Percentiles rank a stretch among this genome's conserved stretches.
These are phyloP conservation scores for Puccinia hordei DNA, from an alignment of 1,284 basidiomycete species.

Conservation along the genomic window DNA sequence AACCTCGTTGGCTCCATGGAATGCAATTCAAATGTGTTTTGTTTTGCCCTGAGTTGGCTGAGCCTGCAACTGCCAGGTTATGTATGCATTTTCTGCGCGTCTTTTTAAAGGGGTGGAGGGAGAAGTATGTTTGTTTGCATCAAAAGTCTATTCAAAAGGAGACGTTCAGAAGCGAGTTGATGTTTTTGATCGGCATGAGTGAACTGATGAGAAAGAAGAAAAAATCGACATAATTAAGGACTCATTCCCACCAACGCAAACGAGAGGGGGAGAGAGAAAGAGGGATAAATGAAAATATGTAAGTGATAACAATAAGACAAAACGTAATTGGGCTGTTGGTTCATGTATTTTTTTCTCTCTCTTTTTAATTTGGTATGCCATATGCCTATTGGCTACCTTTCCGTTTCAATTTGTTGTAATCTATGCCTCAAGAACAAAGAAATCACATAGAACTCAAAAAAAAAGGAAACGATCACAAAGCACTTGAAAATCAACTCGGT, in stretches of 20 bases:
- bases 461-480: constrained; percentile 7
- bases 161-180: background rate
- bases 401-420: constrained; percentile 2
- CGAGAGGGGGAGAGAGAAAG: background rate
- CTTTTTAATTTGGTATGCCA: background rate
- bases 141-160: background rate
- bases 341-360: background rate
- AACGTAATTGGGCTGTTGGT: background rate
- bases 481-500: constrained; percentile 2
- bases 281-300: background rate
- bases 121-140: background rate
- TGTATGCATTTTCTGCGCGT: no score
- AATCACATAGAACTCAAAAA: constrained; percentile 16
- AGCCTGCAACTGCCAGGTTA: no score
- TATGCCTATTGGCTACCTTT: background rate
- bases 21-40: no score
- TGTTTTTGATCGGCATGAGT: background rate
- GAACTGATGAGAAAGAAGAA: background rate
- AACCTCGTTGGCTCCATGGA: no score
- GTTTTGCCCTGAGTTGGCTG: no score
- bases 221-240: constrained; percentile 9
- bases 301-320: constrained; percentile 16
- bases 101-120: no score
- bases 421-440: constrained; percentile 26
- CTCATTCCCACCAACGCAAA: constrained; percentile 14